Conservation (phyloP, 73 alveolate species). For the Tetrahymena malaccensis region DNA sequence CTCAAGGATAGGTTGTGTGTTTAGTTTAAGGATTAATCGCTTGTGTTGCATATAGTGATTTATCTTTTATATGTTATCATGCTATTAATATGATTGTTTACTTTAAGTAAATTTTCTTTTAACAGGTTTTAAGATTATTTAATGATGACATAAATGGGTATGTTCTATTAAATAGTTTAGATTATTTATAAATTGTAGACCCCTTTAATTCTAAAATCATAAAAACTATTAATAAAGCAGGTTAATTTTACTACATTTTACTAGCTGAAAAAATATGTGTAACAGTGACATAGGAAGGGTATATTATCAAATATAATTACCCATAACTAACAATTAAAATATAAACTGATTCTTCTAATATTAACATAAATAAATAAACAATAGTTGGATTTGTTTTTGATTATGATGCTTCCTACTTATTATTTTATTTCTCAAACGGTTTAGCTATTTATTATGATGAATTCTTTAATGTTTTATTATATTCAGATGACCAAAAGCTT, state of each 20-base stretch:
- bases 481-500: too few species aligned
- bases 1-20: neutral
- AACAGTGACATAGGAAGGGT: too few species aligned
- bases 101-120: neutral
- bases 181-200: neutral
- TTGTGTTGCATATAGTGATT: neutral
- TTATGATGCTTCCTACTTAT: neutral
- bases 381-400: neutral
- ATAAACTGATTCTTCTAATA: neutral
- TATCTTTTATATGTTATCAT: neutral
- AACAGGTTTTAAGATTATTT: neutral
- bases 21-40: neutral
- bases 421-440: neutral
- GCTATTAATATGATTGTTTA: neutral
- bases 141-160: neutral
- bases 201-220: neutral
- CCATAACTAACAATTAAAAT: neutral
- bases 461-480: too few species aligned
- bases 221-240: neutral
- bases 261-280: neutral
- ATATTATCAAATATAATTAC: neutral
- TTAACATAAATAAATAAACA: neutral
- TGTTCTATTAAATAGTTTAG: neutral
- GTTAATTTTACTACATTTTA: neutral
- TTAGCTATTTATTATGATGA: too few species aligned